Conservation (phyloP, 1,284 basidiomycete genomes). For the Ustilago nuda region DNA sequence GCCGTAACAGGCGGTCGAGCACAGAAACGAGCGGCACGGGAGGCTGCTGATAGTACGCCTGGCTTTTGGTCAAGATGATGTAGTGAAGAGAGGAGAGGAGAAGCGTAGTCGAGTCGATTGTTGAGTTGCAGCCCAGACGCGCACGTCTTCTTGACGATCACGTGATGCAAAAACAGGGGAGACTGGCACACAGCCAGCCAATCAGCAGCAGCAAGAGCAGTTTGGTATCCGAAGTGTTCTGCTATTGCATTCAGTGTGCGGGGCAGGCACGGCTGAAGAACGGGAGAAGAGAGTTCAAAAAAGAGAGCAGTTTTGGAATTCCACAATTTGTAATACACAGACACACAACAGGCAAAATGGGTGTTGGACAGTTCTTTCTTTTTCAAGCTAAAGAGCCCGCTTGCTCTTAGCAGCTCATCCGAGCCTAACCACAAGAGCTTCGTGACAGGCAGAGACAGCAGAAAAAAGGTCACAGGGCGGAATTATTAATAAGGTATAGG, state of each 20-base stretch:
- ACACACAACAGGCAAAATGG: not conserved
- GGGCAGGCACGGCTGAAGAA: slow-evolving; percentile 5
- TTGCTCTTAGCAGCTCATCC: too few relatives aligned
- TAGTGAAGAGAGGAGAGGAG: too few relatives aligned
- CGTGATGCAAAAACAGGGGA: not conserved
- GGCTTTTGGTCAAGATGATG: too few relatives aligned
- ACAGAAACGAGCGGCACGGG: too few relatives aligned
- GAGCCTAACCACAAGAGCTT: not conserved
- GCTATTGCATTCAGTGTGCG: not conserved
- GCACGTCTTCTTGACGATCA: too few relatives aligned
- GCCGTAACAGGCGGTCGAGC: too few relatives aligned
- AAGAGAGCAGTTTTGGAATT: not conserved
- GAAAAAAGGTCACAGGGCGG: not conserved
- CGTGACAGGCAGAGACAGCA: not conserved
- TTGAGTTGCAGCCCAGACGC: too few relatives aligned
- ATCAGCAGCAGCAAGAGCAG: not conserved
- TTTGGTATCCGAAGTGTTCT: not conserved
- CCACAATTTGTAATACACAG: not conserved
- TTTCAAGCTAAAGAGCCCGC: too few relatives aligned
- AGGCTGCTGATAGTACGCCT: too few relatives aligned
- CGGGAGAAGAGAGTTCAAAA: not conserved
- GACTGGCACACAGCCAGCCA: not conserved
- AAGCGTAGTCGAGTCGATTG: too few relatives aligned
- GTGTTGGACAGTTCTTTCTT: too few relatives aligned
- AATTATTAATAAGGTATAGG: too few relatives aligned